phyloP scores from a whole-genome alignment of 2,329 filamentous ascomycete species.

The Plenodomus biglobosus region DNA sequence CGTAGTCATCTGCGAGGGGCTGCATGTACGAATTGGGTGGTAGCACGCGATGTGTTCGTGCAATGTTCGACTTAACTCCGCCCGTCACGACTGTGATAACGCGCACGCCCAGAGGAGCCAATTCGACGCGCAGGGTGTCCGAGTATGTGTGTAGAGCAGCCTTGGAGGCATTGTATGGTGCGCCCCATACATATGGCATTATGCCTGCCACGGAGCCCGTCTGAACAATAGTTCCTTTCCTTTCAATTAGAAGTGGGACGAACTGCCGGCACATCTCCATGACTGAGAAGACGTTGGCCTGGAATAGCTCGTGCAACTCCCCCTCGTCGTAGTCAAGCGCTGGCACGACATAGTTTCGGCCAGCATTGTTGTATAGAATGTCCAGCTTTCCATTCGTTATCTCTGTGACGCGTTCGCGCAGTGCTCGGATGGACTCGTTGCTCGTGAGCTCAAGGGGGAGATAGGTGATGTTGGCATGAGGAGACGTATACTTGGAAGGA shows the following conservation, averaged over 20 bases:
- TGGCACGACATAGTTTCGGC: constrained; percentile 59
- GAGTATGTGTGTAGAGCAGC: constrained; percentile 61
- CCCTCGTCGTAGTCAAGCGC: constrained; percentile 55
- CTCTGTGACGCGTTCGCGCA: constrained; percentile 51
- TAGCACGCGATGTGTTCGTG: constrained; percentile 54
- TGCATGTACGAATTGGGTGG: constrained; percentile 54
- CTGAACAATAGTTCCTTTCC: constrained; percentile 50
- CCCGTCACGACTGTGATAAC: constrained; percentile 58
- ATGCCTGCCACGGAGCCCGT: constrained; percentile 50
- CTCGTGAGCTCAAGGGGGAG: constrained; percentile 57
- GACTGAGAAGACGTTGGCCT: constrained; percentile 57
- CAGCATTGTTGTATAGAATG: constrained; percentile 62
- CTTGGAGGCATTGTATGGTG: constrained; percentile 60
- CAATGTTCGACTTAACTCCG: constrained; percentile 61
- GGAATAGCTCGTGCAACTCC: constrained; percentile 36
- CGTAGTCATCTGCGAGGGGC: constrained; percentile 56
- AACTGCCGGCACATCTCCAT: constrained; percentile 62
- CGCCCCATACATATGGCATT: constrained; percentile 40
- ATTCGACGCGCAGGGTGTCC: constrained; percentile 60
- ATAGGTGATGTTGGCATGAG: constrained; percentile 56
- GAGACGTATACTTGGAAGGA: constrained; percentile 51
- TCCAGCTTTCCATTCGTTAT: constrained; percentile 55
- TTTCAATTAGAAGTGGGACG: constrained; percentile 54
- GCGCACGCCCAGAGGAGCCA: constrained; percentile 54
- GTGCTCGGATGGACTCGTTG: constrained; percentile 51